Conservation (phyloP, 805 yeast species). For the Lachancea dasiensis region DNA sequence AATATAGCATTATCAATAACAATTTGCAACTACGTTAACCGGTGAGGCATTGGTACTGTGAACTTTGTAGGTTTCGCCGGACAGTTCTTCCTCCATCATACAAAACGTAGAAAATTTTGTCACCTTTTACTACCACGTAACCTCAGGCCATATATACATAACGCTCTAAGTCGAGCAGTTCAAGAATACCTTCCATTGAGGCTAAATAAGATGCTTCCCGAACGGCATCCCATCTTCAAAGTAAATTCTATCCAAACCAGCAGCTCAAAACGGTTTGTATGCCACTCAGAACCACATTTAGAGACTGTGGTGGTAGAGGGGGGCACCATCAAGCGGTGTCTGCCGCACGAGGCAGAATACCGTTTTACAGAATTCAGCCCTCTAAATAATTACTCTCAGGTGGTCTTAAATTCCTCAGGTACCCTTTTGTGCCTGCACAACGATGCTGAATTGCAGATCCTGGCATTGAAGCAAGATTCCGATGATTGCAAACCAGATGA, state of each 20-base stretch:
- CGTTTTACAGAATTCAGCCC: constrained; percentile 14
- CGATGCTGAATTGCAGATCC: constrained; percentile 14
- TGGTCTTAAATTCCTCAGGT: constrained; percentile 16
- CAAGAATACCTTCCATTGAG: too few relatives aligned
- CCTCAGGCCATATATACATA: too few relatives aligned
- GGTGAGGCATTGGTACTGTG: not conserved
- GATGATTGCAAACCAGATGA: not conserved
- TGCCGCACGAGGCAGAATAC: constrained; percentile 9
- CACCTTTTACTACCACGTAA: not conserved
- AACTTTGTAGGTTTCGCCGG: not conserved
- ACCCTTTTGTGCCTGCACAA: constrained; percentile 20
- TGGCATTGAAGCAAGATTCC: constrained; percentile 28
- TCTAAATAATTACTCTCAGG: constrained; percentile 10
- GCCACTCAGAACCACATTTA: constrained; percentile 15
- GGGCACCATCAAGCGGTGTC: constrained; percentile 19
- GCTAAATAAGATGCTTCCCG: constrained; percentile 2
- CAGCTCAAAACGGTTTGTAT: constrained; percentile 14
- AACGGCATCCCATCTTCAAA: constrained; percentile 10
- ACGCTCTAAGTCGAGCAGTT: too few relatives aligned
- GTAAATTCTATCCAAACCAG: not conserved
- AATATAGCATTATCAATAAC: not conserved
- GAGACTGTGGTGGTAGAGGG: constrained; percentile 18
- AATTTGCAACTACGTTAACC: not conserved
- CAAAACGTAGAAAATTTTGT: constrained; percentile 4
- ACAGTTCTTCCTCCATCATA: not conserved